Evolutionary conservation across 345 rosid genomes (phyloP).

Genomic region (Salix caprea): DNA sequence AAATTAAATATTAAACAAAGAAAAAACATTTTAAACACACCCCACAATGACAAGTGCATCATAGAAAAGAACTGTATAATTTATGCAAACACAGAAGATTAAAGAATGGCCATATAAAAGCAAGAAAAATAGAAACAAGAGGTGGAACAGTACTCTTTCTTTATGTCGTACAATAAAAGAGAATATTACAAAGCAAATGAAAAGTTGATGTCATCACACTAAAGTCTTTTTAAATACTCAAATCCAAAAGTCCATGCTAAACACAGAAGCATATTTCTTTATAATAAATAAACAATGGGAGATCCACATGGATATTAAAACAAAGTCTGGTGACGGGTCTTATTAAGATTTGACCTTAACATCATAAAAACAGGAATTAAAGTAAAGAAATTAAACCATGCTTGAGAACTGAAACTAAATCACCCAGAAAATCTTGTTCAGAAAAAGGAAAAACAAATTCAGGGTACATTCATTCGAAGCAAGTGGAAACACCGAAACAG

Average conservation of each 20-base stretch:
- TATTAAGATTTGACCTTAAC: too few species aligned
- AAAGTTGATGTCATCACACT: neutral
- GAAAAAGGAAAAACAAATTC: too few species aligned
- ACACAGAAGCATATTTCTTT: neutral
- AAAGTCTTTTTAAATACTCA: neutral
- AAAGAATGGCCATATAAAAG: neutral
- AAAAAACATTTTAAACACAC: neutral
- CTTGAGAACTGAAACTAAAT: too few species aligned
- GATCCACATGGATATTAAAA: too few species aligned
- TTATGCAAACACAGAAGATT: neutral
- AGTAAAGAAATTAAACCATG: neutral
- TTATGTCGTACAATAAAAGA: too few species aligned
- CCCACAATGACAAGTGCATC: neutral
- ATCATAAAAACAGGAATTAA: neutral
- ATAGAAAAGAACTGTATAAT: neutral
- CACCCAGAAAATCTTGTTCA: neutral
- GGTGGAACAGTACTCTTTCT: neutral
- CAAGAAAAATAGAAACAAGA: neutral
- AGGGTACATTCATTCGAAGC: neutral
- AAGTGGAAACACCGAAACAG: too few species aligned
- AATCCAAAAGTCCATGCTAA: neutral
- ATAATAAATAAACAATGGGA: too few species aligned
- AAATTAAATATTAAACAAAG: neutral
- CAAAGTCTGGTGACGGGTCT: neutral
- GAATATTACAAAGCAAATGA: too few species aligned